Base-by-base conservation (phyloP, 352 stramenopile genomes). In the Globisporangium heterothallicum region DNA sequence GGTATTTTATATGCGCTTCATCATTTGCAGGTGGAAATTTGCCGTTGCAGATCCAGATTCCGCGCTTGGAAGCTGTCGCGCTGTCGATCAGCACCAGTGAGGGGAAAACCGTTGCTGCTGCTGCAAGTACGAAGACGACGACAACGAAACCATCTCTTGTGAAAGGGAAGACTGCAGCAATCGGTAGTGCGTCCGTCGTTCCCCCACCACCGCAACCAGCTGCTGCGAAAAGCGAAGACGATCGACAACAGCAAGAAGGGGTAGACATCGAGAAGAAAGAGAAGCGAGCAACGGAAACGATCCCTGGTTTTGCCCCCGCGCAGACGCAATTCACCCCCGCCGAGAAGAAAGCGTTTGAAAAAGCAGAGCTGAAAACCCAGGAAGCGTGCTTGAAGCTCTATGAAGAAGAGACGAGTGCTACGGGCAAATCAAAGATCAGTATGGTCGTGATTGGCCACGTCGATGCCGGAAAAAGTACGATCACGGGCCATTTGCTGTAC, bases 401-500 rank as follows among this genome's bases (percentile, higher is more conserved):
- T 16, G 71, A 78, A 34, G 57, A 85, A 19, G 72, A 87, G 36
- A 62, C 67, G 1, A 70, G 57, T 12, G 49, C 45, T 21, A 58
- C 68, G 27, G 78, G 74, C 51, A 94, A 94, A 53, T 66, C 65
- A 18, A 84, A 83, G 72, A 84, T 98, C 53, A 97, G 85, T 48
- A 91, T 99, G 78, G 93, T 98, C 27, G 89, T 99, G 24, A 84
- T 98, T 32, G 96, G 96, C 14, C 96, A 99, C 58, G 96, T 99
- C 13, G 96, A 99, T 71, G 90, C 93, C 3, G 96, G 96, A 27
- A 99, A 99, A 78, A 98, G 88, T 41, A 99, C 96, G 1, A 86
- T 99, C 56, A 98, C 95, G 42, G 96, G 96, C 1, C 96, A 98
- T 53, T 72, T 99, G 62, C 74, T 98, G 14, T 91, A 95, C 58